phyloP scores from a whole-genome alignment of 2,329 filamentous ascomycete species.

The Aspergillus ruber region DNA sequence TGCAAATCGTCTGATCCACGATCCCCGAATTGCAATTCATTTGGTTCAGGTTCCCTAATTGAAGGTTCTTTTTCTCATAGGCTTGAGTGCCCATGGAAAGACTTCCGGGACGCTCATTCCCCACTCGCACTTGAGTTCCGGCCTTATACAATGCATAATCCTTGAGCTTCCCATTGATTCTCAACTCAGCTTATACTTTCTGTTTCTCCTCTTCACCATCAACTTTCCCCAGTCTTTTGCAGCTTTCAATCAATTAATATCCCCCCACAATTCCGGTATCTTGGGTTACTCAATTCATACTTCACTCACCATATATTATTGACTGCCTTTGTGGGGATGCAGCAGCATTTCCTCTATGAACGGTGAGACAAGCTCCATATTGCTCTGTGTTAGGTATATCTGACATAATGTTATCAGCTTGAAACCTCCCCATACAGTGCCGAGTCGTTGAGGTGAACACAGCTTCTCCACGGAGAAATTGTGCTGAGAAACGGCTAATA shows the following conservation, averaged over 20 bases:
- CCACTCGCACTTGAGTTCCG: conserved; percentile 6
- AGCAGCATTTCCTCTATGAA: not conserved
- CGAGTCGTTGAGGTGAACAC: not conserved
- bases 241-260: not conserved
- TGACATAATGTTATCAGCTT: conserved; percentile 7
- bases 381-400: conserved; percentile 3
- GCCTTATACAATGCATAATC: conserved; percentile 1
- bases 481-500: not conserved
- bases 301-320: not conserved
- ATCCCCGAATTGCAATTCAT: not conserved
- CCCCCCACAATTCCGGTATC: not conserved
- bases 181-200: not conserved
- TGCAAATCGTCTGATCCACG: not conserved
- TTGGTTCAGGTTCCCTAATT: not conserved
- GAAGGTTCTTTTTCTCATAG: not conserved
- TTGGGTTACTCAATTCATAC: not conserved
- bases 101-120: conserved; percentile 1
- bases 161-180: not conserved
- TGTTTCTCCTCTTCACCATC: not conserved
- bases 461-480: not conserved
- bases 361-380: not conserved
- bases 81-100: not conserved
- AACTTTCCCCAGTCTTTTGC: too few species aligned
- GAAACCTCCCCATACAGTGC: not conserved
- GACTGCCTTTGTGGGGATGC: not conserved